phyloP scores from a whole-genome alignment of 1,284 basidiomycete genomes.

The Vanrija sp. region DNA sequence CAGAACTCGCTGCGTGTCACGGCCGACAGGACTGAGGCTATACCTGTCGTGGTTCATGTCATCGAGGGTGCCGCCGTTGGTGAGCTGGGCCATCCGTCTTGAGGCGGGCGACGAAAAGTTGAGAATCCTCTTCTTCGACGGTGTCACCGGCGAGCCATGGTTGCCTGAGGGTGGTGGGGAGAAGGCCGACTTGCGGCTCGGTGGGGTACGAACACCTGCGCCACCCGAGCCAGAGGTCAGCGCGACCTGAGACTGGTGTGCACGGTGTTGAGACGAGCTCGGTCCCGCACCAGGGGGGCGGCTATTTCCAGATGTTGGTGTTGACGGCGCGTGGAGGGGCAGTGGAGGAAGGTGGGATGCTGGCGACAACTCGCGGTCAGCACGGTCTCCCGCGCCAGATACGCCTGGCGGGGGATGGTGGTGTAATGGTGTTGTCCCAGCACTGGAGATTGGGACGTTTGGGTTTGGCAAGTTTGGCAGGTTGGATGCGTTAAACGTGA shows the following conservation, averaged over 20 bases:
- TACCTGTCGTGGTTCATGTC: slow-evolving; percentile 75
- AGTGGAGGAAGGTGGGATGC: slow-evolving; percentile 43
- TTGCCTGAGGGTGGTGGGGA: slow-evolving; percentile 33
- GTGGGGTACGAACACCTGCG: slow-evolving; percentile 17
- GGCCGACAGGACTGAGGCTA: slow-evolving; percentile 83
- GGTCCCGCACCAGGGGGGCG: slow-evolving; percentile 43
- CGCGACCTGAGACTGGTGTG: slow-evolving; percentile 43
- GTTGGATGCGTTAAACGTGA: slow-evolving; percentile 33
- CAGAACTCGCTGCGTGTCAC: slow-evolving; percentile 76
- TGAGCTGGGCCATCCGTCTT: slow-evolving; percentile 31
- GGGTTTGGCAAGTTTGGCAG: slow-evolving; percentile 27
- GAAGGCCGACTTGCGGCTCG: slow-evolving; percentile 34
- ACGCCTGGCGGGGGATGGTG: slow-evolving; percentile 43
- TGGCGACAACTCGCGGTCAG: slow-evolving; percentile 37
- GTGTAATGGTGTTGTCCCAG: slow-evolving; percentile 42
- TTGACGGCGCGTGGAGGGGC: slow-evolving; percentile 42
- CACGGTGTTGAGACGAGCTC: slow-evolving; percentile 36
- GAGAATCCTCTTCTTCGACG: slow-evolving; percentile 52
- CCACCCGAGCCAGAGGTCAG: slow-evolving; percentile 26
- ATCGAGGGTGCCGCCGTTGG: slow-evolving; percentile 45
- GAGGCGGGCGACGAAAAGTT: slow-evolving; percentile 51
- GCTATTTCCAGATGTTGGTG: slow-evolving; percentile 39
- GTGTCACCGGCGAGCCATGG: slow-evolving; percentile 43
- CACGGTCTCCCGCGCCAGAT: slow-evolving; percentile 21
- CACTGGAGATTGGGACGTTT: slow-evolving; percentile 28